These are phyloP conservation scores for Chalaropsis ovoidea DNA, from an alignment of 2,329 filamentous ascomycete species.

Conservation along the genomic window DNA sequence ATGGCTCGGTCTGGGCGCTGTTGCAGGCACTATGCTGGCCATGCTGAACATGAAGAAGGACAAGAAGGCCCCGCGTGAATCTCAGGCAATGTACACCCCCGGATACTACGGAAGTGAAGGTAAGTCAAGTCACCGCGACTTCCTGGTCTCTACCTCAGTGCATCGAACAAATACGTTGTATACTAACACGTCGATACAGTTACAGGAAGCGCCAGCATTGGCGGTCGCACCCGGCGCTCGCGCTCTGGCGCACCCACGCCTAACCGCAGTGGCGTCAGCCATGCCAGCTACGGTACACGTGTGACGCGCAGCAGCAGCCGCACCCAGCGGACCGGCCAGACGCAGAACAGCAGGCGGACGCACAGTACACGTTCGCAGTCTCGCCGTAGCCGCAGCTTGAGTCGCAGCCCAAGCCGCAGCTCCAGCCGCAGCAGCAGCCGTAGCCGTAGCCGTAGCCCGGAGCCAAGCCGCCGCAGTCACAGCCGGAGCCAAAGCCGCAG, in stretches of 20 bases:
- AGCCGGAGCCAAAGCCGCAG: slow-evolving; percentile 9
- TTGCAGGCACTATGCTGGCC: slow-evolving; percentile 42
- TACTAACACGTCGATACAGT: not conserved
- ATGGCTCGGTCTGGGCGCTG: slow-evolving; percentile 45
- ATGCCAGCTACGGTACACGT: slow-evolving; percentile 16
- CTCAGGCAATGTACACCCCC: slow-evolving; percentile 18
- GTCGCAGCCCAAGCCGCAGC: slow-evolving; percentile 8
- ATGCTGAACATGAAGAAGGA: slow-evolving; percentile 47
- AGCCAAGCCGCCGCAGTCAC: not conserved
- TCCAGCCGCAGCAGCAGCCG: not conserved
- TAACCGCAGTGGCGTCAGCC: slow-evolving; percentile 18
- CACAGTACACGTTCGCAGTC: slow-evolving; percentile 21
- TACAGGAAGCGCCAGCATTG: slow-evolving; percentile 41
- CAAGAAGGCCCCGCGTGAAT: slow-evolving; percentile 33
- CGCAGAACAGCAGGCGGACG: slow-evolving; percentile 31
- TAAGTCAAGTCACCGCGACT: slow-evolving; percentile 18
- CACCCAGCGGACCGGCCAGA: slow-evolving; percentile 29
- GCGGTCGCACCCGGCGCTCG: slow-evolving; percentile 34
- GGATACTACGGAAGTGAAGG: slow-evolving; percentile 18
- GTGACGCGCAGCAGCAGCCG: slow-evolving; percentile 21
- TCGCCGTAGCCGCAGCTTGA: slow-evolving; percentile 14
- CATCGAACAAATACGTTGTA: not conserved
- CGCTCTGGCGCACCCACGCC: slow-evolving; percentile 8
- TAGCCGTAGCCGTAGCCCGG: not conserved
- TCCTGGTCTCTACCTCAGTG: not conserved